phyloP scores from a whole-genome alignment of 176 grass and related monocot species.

The Eragrostis nindensis region DNA sequence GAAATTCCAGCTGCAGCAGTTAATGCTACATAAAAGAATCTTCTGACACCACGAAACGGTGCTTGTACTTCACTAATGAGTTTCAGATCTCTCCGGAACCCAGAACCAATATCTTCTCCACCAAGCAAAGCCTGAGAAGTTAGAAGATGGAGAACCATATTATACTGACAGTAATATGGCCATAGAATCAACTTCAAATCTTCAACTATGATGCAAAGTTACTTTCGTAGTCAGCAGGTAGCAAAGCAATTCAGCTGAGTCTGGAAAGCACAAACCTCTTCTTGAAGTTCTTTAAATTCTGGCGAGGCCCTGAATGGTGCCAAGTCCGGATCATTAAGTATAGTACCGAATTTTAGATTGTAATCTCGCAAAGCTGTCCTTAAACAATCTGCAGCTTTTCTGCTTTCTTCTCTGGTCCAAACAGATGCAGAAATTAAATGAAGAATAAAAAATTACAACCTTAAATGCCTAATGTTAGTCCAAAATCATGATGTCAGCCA shows the following conservation, averaged over 20 bases:
- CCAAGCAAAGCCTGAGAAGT: constrained; percentile 75
- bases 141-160: constrained; percentile 22
- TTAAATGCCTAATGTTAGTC: not conserved
- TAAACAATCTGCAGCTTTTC: constrained; percentile 80
- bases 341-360: constrained; percentile 92
- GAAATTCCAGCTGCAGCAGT: constrained; percentile 91
- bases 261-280: constrained; percentile 65
- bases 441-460: constrained; percentile 2
- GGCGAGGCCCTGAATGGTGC: constrained; percentile 84
- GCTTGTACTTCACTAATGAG: constrained; percentile 98
- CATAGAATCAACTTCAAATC: constrained; percentile 2
- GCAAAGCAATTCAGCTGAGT: constrained; percentile 14
- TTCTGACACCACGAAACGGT: constrained; percentile 95
- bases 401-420: constrained; percentile 85
- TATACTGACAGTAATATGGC: not conserved
- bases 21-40: constrained; percentile 95
- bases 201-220: constrained; percentile 9
- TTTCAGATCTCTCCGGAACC: constrained; percentile 91
- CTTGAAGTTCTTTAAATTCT: constrained; percentile 93
- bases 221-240: constrained; percentile 23
- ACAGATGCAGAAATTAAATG: constrained; percentile 36
- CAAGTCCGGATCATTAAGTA: constrained; percentile 92
- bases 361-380: constrained; percentile 84
- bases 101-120: constrained; percentile 86
- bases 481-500: constrained; percentile 2